Evolutionary conservation across 768 basidiomycete species (phyloP).

Genomic region (Suillus subalutaceus): DNA sequence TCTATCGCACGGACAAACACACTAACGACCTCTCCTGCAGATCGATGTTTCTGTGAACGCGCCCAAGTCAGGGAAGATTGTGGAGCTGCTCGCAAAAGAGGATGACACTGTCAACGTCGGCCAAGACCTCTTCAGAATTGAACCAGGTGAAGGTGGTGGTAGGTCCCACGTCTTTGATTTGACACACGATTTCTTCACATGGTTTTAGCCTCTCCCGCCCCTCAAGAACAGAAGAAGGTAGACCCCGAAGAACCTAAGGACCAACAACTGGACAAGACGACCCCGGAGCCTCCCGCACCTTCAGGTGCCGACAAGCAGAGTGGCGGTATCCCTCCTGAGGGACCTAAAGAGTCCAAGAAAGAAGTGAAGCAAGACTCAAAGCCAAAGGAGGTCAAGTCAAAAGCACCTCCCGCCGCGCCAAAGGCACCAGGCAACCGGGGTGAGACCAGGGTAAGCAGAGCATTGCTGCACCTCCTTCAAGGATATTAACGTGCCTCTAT

Average conservation of each 20-base stretch:
- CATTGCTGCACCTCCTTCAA: slow-evolving; percentile 1
- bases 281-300: slow-evolving; percentile 48
- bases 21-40: slow-evolving; percentile 41
- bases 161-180: slow-evolving; percentile 22
- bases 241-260: slow-evolving; percentile 49
- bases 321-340: slow-evolving; percentile 26
- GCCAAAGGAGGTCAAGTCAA: slow-evolving; percentile 36
- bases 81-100: slow-evolving; percentile 83
- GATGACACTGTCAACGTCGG: slow-evolving; percentile 95
- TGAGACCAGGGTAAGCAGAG: slow-evolving; percentile 76
- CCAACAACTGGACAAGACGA: slow-evolving; percentile 50
- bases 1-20: neutral
- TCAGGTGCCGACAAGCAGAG: slow-evolving; percentile 32
- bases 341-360: slow-evolving; percentile 38
- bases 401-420: slow-evolving; percentile 30
- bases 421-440: slow-evolving; percentile 58
- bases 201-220: slow-evolving; percentile 33
- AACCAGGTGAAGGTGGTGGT: slow-evolving; percentile 73
- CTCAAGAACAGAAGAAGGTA: slow-evolving; percentile 35
- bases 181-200: slow-evolving; percentile 12
- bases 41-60: slow-evolving; percentile 98
- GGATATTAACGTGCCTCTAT: neutral
- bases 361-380: slow-evolving; percentile 37
- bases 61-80: slow-evolving; percentile 83
- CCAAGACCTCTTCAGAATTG: slow-evolving; percentile 91